Conservation (phyloP, 2,329 filamentous ascomycete genomes). For the Colletotrichum sp. region DNA sequence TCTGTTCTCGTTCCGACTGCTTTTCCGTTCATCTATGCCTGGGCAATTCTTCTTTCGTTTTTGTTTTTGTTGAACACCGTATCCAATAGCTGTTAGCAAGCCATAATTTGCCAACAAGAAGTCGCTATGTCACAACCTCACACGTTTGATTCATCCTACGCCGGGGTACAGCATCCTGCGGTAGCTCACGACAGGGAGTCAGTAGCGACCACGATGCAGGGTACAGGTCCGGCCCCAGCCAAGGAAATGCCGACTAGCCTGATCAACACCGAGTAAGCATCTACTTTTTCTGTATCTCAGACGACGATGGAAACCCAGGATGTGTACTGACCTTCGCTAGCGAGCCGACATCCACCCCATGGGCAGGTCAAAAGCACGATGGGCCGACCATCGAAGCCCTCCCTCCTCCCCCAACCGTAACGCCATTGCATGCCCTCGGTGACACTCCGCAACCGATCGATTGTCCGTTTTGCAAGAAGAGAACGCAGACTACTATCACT, state of each 20-base stretch:
- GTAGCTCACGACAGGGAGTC: not conserved
- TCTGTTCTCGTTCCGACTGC: not conserved
- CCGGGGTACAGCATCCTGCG: not conserved
- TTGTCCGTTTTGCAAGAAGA: slow-evolving; percentile 32
- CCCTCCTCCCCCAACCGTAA: not conserved
- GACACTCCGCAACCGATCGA: slow-evolving; percentile 31
- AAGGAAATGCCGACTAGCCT: not conserved
- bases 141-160: not conserved
- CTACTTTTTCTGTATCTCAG: not conserved
- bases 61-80: not conserved
- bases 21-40: not conserved
- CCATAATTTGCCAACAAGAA: not conserved
- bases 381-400: not conserved
- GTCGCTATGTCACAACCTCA: not conserved
- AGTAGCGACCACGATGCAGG: not conserved
- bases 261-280: not conserved
- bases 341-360: not conserved
- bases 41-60: not conserved
- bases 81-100: not conserved
- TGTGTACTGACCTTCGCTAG: not conserved
- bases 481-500: slow-evolving; percentile 25
- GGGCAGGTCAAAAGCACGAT: not conserved
- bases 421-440: slow-evolving; percentile 27
- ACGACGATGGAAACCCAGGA: not conserved
- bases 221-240: not conserved